These are phyloP conservation scores for Lactarius psammicola DNA, from an alignment of 768 basidiomycete species.

Conservation along the genomic window DNA sequence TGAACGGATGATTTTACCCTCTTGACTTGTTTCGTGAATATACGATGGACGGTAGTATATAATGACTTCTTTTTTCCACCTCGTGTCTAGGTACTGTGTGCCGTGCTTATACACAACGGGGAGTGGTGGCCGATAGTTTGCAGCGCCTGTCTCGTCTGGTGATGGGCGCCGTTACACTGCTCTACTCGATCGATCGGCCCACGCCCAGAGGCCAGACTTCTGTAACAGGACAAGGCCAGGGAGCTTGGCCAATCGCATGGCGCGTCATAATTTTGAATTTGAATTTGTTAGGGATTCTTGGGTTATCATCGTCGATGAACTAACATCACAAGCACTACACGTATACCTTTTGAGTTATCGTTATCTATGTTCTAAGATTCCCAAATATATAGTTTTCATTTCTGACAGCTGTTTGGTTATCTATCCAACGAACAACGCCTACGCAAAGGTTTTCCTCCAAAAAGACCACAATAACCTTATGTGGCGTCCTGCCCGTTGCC, in stretches of 20 bases:
- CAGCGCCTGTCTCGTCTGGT: neutral
- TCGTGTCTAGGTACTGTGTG: neutral
- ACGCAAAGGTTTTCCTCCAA: no score
- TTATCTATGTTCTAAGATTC: no score
- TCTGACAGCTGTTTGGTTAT: neutral
- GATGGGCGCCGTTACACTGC: neutral
- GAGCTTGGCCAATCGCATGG: no score
- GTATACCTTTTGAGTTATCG: no score
- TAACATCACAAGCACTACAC: no score
- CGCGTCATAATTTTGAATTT: neutral
- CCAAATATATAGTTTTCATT: no score
- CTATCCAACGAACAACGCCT: no score
- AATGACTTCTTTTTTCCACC: neutral
- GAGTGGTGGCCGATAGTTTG: neutral
- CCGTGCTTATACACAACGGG: neutral
- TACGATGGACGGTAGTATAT: slow-evolving; percentile 17
- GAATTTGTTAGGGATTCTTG: neutral
- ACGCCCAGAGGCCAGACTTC: no score
- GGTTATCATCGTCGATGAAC: no score
- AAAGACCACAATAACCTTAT: neutral
- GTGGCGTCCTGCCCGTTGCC: neutral
- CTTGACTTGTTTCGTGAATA: slow-evolving; percentile 7
- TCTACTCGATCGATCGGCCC: neutral
- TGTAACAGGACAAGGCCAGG: no score
- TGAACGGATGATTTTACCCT: slow-evolving; percentile 4